phyloP scores from a whole-genome alignment of 208 protist species.

The Leishmania tropica region DNA sequence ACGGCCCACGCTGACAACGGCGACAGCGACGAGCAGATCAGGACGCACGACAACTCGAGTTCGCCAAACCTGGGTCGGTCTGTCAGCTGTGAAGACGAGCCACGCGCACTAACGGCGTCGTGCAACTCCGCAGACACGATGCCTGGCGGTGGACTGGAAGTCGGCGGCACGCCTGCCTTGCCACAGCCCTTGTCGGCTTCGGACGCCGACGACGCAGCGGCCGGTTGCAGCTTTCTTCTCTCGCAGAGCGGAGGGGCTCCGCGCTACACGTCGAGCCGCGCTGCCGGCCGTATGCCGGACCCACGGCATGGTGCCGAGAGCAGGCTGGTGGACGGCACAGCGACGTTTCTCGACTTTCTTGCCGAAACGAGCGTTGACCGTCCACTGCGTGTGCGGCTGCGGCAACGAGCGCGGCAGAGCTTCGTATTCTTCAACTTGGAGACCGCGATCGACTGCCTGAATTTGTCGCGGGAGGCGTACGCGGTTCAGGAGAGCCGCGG shows the following conservation, averaged over 20 bases:
- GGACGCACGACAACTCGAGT: not conserved
- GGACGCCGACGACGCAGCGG: not conserved
- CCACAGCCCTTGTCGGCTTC: not conserved
- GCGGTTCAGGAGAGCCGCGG: constrained; percentile 40
- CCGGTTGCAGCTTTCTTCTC: not conserved
- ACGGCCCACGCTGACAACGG: not conserved
- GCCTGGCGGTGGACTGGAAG: not conserved
- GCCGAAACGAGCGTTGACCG: constrained; percentile 34
- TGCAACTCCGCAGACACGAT: not conserved
- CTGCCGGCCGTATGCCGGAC: constrained; percentile 28
- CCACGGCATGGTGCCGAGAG: constrained; percentile 26
- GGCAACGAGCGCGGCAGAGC: constrained; percentile 25
- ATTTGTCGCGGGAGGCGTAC: constrained; percentile 80
- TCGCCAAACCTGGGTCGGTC: not conserved
- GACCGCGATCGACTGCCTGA: constrained; percentile 89
- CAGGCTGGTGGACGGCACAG: constrained; percentile 35
- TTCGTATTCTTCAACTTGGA: constrained; percentile 91
- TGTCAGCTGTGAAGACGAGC: not conserved
- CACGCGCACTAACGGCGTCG: not conserved
- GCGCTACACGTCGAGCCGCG: constrained; percentile 2
- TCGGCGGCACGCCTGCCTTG: not conserved
- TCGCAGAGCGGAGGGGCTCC: not conserved
- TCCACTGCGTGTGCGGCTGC: constrained; percentile 30
- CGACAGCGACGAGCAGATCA: not conserved
- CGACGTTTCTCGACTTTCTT: constrained; percentile 35